A percentile compares a stretch with the other conserved stretches of the same genome.
These are phyloP conservation scores for Beauveria rudraprayagi DNA, from an alignment of 2,329 filamentous ascomycete species.

Conservation along the genomic window DNA sequence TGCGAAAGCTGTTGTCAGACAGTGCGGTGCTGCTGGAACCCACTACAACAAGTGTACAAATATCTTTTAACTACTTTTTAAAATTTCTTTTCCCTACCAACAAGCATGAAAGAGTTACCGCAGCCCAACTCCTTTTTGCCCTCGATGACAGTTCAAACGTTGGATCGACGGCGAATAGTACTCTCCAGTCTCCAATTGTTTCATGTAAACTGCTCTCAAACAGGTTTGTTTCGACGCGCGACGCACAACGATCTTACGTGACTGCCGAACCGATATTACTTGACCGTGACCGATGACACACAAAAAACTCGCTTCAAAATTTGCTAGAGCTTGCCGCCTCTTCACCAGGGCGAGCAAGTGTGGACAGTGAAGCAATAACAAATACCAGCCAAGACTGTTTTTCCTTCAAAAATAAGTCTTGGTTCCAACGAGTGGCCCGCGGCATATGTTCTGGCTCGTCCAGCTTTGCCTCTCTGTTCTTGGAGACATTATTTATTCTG, in stretches of 20 bases:
- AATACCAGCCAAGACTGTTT: slow-evolving; percentile 24
- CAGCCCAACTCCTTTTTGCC: neutral
- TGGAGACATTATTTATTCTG: slow-evolving; percentile 26
- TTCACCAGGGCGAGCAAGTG: slow-evolving; percentile 52
- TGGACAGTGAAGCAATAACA: slow-evolving; percentile 62
- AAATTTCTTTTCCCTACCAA: neutral
- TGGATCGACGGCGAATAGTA: neutral
- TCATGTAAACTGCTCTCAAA: no score
- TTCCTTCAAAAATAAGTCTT: slow-evolving; percentile 16
- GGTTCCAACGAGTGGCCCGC: slow-evolving; percentile 25
- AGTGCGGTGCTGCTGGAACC: neutral
- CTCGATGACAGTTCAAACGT: neutral
- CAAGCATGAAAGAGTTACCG: neutral
- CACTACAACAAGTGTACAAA: neutral
- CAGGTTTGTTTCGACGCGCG: neutral
- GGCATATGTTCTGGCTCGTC: slow-evolving; percentile 17
- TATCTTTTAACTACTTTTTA: no score
- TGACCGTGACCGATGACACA: neutral
- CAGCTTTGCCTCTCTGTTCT: slow-evolving; percentile 24
- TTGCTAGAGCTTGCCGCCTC: slow-evolving; percentile 60
- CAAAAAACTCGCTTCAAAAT: slow-evolving; percentile 42
- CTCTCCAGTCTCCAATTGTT: slow-evolving; percentile 1
- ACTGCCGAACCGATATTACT: neutral
- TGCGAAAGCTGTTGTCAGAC: neutral
- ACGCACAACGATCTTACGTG: neutral